Evolutionary conservation across 352 stramenopile genomes (phyloP).

Genomic region (Globisporangium camurandrum): DNA sequence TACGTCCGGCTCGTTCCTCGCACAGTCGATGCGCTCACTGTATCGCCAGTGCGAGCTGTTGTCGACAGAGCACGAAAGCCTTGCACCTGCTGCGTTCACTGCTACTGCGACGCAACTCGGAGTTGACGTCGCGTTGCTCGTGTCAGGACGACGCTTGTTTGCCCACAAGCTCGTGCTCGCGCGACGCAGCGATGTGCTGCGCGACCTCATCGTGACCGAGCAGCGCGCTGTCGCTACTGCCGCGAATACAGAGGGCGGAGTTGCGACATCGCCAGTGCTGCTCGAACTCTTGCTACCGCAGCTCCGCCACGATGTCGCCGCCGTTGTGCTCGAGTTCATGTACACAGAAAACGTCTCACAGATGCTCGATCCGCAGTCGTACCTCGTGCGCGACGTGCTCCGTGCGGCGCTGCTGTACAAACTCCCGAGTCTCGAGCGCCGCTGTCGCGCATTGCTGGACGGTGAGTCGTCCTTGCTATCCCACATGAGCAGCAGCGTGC

Average conservation of each 20-base stretch:
- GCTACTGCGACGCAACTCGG: constrained; percentile 3
- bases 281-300: constrained; percentile 42
- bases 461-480: background rate
- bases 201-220: constrained; percentile 48
- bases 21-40: constrained; percentile 27
- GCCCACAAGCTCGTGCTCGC: constrained; percentile 60
- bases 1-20: constrained; percentile 43
- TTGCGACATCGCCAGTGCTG: too few relatives aligned
- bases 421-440: constrained; percentile 26
- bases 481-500: background rate
- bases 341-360: constrained; percentile 61
- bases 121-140: constrained; percentile 40
- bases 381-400: constrained; percentile 50
- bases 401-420: constrained; percentile 34
- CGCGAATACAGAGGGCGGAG: too few relatives aligned
- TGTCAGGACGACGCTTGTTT: constrained; percentile 28
- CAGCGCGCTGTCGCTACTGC: constrained; percentile 11
- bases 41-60: constrained; percentile 14
- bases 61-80: background rate
- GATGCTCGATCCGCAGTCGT: constrained; percentile 37
- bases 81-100: background rate
- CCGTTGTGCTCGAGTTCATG: constrained; percentile 53
- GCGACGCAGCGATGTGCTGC: constrained; percentile 37
- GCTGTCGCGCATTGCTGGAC: constrained; percentile 22
- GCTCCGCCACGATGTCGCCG: constrained; percentile 44